These are phyloP conservation scores for Pseudogymnoascus sp. DNA, from an alignment of 2,329 filamentous ascomycete genomes.

Conservation along the genomic window DNA sequence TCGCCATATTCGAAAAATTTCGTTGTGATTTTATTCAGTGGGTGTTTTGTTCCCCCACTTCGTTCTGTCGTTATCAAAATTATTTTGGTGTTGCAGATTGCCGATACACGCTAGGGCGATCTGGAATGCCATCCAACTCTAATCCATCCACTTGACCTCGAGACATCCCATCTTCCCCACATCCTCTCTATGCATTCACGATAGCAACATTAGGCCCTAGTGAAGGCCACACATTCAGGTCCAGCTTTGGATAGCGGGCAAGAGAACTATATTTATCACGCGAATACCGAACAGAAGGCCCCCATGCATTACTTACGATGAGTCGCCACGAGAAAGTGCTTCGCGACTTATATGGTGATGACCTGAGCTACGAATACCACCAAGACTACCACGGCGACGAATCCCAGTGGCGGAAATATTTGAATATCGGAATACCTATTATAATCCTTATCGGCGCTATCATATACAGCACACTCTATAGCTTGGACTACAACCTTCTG, in stretches of 20 bases:
- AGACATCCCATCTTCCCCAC: background rate
- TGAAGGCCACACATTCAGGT: background rate
- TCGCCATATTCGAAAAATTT: constrained; percentile 23
- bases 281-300: background rate
- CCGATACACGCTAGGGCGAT: constrained; percentile 3
- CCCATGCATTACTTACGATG: constrained; percentile 27
- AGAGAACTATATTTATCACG: constrained; percentile 2
- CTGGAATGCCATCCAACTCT: constrained; percentile 7
- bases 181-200: background rate
- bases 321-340: constrained; percentile 19
- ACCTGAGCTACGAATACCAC: constrained; percentile 25
- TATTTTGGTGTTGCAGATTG: constrained; percentile 10
- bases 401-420: constrained; percentile 14
- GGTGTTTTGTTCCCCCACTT: constrained; percentile 5
- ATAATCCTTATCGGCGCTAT: constrained; percentile 22
- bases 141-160: constrained; percentile 3
- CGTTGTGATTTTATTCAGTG: constrained; percentile 9
- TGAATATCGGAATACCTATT: constrained; percentile 17
- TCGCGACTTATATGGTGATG: constrained; percentile 24
- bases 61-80: constrained; percentile 7
- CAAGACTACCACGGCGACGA: constrained; percentile 24
- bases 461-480: constrained; percentile 25
- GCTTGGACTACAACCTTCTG: constrained; percentile 31
- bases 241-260: background rate
- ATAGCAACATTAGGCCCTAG: background rate